Evolutionary conservation across 768 basidiomycete species (phyloP).

Genomic region (Lenzites betulinus): DNA sequence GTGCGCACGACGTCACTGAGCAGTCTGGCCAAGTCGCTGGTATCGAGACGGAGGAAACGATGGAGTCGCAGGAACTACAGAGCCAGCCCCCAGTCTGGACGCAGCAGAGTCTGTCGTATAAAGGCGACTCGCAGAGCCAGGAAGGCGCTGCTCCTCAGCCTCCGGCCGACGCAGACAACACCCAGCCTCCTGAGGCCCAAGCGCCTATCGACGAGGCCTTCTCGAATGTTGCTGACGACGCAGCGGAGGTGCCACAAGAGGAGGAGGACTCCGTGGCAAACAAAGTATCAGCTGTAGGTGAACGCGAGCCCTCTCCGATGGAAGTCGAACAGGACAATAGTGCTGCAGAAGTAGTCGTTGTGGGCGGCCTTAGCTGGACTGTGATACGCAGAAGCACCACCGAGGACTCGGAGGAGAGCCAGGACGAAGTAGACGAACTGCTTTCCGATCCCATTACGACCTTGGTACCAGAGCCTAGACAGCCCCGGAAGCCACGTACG

Average conservation of each 20-base stretch:
- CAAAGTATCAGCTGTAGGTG: not conserved
- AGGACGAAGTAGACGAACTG: slow-evolving; percentile 18
- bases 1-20: not conserved
- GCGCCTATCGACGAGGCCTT: not conserved
- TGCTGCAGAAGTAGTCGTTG: not conserved
- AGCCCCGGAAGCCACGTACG: not conserved
- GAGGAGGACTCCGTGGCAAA: not conserved
- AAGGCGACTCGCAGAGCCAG: slow-evolving; percentile 21
- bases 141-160: not conserved
- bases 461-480: not conserved
- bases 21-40: too few species aligned
- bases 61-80: not conserved
- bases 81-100: not conserved
- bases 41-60: not conserved
- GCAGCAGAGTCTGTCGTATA: slow-evolving; percentile 24
- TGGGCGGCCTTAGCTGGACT: not conserved
- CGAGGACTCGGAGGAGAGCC: not conserved
- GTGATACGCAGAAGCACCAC: not conserved
- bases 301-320: not conserved
- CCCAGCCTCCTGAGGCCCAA: not conserved
- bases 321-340: not conserved
- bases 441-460: slow-evolving; percentile 1
- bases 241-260: not conserved
- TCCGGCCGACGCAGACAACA: not conserved
- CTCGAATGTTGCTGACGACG: not conserved